Conservation (phyloP, 208 protist genomes). For the Trypanosoma grayi region DNA sequence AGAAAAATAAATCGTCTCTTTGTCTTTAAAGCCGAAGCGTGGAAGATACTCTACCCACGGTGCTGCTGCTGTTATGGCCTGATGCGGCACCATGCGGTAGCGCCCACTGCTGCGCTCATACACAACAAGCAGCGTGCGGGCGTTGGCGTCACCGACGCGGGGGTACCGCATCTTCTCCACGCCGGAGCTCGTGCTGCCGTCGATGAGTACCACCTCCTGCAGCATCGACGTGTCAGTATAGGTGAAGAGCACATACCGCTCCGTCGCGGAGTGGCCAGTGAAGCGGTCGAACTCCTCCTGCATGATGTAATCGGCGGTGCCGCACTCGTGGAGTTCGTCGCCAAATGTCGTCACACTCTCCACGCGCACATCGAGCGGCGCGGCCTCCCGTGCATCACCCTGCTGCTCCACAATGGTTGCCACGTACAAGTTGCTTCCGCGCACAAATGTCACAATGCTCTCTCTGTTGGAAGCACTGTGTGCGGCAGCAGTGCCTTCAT, state of each 20-base stretch:
- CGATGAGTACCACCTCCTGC: constrained; percentile 54
- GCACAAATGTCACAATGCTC: constrained; percentile 61
- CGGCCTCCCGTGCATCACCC: not conserved
- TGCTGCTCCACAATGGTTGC: constrained; percentile 43
- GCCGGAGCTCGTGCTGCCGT: constrained; percentile 24
- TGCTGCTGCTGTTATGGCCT: constrained; percentile 28
- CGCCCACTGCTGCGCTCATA: constrained; percentile 33
- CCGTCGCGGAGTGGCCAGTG: constrained; percentile 82
- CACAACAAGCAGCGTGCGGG: constrained; percentile 53
- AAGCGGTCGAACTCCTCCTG: constrained; percentile 91
- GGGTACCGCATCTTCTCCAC: constrained; percentile 76
- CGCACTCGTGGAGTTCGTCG: constrained; percentile 60
- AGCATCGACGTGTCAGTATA: constrained; percentile 78
- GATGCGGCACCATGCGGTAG: constrained; percentile 50
- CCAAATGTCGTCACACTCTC: constrained; percentile 65
- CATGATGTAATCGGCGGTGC: constrained; percentile 88
- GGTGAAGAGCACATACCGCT: constrained; percentile 62
- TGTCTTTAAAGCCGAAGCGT: constrained; percentile 79
- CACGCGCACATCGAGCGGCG: constrained; percentile 39
- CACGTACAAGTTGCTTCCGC: constrained; percentile 72
- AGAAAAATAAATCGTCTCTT: constrained; percentile 58
- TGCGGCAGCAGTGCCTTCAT: constrained; percentile 5
- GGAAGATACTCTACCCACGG: constrained; percentile 82
- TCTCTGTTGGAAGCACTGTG: constrained; percentile 1
- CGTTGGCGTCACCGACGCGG: constrained; percentile 77